Percentiles rank a stretch among this genome's conserved stretches.
Conservation (phyloP, 2,329 filamentous ascomycete genomes). For the Aspergillus piperis region DNA sequence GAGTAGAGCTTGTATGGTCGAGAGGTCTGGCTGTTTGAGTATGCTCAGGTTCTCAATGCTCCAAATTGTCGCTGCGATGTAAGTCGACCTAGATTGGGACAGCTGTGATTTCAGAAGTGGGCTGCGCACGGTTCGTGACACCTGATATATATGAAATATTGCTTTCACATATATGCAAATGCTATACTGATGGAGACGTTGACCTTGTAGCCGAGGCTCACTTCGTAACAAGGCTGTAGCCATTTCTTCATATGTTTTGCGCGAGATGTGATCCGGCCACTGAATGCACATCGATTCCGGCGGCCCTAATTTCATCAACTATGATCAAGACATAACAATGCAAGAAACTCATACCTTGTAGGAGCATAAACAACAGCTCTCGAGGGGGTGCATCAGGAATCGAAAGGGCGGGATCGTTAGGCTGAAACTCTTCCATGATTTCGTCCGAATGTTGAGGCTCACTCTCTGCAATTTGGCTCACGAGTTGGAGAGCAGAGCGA, state of each 20-base stretch:
- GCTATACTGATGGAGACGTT: slow-evolving; percentile 26
- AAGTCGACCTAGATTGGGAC: slow-evolving; percentile 22
- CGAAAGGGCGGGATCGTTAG: slow-evolving; percentile 6
- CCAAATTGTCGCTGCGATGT: slow-evolving; percentile 20
- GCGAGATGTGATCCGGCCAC: slow-evolving; percentile 32
- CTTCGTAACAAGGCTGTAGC: slow-evolving; percentile 17
- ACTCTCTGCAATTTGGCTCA: slow-evolving; percentile 21
- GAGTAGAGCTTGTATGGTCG: slow-evolving; percentile 26
- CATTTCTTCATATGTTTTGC: slow-evolving; percentile 24
- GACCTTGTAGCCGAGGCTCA: neutral
- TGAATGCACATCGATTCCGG: slow-evolving; percentile 7
- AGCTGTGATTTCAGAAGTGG: slow-evolving; percentile 20
- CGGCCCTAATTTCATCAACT: neutral
- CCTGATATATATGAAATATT: slow-evolving; percentile 19
- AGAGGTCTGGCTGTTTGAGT: slow-evolving; percentile 19
- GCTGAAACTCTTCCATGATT: neutral
- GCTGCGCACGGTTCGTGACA: slow-evolving; percentile 18
- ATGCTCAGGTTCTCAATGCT: slow-evolving; percentile 23
- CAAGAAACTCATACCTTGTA: slow-evolving; percentile 12
- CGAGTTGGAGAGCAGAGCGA: slow-evolving; percentile 24
- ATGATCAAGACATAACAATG: neutral
- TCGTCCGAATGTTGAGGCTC: neutral
- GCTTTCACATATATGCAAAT: slow-evolving; percentile 29
- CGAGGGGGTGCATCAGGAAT: slow-evolving; percentile 17
- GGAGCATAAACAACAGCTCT: slow-evolving; percentile 30